These are phyloP conservation scores for Solanum hybrid DNA, from an alignment of 305 asterid species.

Conservation along the genomic window DNA sequence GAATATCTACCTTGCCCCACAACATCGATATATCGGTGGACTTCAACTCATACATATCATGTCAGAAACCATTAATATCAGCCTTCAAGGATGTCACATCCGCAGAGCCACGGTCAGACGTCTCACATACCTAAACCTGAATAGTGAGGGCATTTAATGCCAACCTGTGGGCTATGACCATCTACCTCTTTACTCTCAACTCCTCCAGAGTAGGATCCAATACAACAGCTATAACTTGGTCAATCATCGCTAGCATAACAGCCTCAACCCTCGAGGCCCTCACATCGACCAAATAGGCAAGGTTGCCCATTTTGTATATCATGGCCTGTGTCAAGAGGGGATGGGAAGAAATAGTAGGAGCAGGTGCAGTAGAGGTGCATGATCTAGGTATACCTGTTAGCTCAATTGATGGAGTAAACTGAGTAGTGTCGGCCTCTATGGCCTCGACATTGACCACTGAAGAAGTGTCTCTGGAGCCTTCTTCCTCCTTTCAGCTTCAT, in stretches of 20 bases:
- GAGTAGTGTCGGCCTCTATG: background rate
- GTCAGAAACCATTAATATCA: background rate
- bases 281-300: background rate
- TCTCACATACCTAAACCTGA: background rate
- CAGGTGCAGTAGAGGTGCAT: background rate
- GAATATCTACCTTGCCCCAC: background rate
- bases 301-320: background rate
- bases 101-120: background rate
- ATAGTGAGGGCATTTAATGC: background rate
- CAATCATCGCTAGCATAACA: background rate
- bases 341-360: background rate
- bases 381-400: no score
- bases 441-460: background rate
- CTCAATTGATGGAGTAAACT: background rate
- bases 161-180: background rate
- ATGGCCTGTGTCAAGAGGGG: background rate
- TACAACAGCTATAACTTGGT: background rate
- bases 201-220: background rate
- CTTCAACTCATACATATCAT: no score
- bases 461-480: background rate
- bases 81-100: background rate
- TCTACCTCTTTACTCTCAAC: background rate
- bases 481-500: background rate
- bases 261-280: background rate
- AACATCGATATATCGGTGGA: background rate